Base-by-base conservation (phyloP, 495 filamentous ascomycete genomes). In the Xanthoparmelia taractica region DNA sequence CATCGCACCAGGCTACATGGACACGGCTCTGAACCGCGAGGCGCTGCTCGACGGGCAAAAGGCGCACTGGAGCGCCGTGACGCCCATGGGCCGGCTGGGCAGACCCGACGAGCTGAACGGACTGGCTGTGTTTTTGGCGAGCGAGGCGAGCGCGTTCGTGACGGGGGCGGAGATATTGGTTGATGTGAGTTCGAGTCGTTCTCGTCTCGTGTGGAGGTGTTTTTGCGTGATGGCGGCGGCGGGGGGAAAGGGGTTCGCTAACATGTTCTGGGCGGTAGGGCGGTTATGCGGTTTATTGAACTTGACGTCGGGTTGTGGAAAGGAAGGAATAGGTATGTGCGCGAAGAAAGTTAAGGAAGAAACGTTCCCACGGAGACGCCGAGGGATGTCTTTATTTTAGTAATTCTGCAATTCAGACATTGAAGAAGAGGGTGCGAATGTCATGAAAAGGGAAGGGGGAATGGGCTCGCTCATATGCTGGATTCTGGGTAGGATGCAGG, bases 101-200 rank as follows among this genome's bases (percentile, higher is more conserved):
- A 77, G 72, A 47, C 84, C 88, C 17, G 84, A 91, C 67, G 91
- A 92, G 67, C 75, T 95, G 31, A 91, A 92, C 69, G 87, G 85
- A 23, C 78, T 91, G 33, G 87, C 90, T 41, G 85, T 93, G 47
- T 88, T 89, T 73, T 77, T 96, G 58, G 85, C 85, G 2, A 89
- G 87, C 45, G 86, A 90, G 64, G 85, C 87, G 6, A 85, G 81
- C 27, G 75, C 77, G 25, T 96, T 89, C 75, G 87, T 92, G 79
- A 95, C 89, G 31, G 91, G 91, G 27, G 76, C 82, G 61, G 87
- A 94, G 76, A 80, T 91, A 67, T 79, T 88, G 65, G 86, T 87
- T 58, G 87, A 91, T 73, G 88, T 84, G 68, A 79, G 85, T 64
- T 2, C n/a, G n/a, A n/a, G n/a, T n/a, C n/a, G n/a, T n/a, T n/a